Percentiles rank a stretch among this genome's conserved stretches.
phyloP scores from a whole-genome alignment of 441 rosid species.

The Euphorbia corollata region DNA sequence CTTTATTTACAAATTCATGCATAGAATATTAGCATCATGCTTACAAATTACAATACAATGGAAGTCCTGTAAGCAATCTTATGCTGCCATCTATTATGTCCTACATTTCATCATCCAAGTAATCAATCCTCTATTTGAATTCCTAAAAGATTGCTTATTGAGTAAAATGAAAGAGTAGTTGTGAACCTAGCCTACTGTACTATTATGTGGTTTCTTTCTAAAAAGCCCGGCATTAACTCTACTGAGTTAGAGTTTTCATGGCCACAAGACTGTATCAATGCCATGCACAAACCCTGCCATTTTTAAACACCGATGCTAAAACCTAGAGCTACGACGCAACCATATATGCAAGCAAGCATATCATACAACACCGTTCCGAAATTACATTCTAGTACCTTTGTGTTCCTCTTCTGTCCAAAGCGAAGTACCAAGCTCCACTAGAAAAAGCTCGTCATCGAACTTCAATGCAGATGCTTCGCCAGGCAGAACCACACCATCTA shows the following conservation, averaged over 20 bases:
- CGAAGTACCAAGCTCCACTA: slow-evolving; percentile 53
- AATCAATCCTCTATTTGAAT: too few relatives aligned
- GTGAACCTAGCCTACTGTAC: too few relatives aligned
- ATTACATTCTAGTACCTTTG: slow-evolving; percentile 6
- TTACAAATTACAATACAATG: background rate
- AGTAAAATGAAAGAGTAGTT: too few relatives aligned
- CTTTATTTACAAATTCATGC: background rate
- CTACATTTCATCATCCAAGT: background rate
- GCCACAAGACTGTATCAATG: background rate
- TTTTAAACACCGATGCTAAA: slow-evolving; percentile 2
- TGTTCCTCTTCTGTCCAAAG: slow-evolving; percentile 20
- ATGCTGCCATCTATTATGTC: background rate
- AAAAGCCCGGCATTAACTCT: too few relatives aligned
- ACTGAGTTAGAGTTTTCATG: background rate
- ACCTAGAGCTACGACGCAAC: slow-evolving; percentile 8
- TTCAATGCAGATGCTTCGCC: slow-evolving; percentile 46
- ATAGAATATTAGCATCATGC: background rate
- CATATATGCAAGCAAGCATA: background rate
- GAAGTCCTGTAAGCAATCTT: background rate
- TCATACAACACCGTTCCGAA: background rate
- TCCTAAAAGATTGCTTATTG: too few relatives aligned
- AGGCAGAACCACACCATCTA: slow-evolving; percentile 51
- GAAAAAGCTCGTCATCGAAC: slow-evolving; percentile 71
- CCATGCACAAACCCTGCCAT: background rate
- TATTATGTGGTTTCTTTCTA: too few relatives aligned